Evolutionary conservation across 352 stramenopile genomes (phyloP), one percentile per base, ranked within the genome.

Genomic region (Thalassiosira pacifica): DNA sequence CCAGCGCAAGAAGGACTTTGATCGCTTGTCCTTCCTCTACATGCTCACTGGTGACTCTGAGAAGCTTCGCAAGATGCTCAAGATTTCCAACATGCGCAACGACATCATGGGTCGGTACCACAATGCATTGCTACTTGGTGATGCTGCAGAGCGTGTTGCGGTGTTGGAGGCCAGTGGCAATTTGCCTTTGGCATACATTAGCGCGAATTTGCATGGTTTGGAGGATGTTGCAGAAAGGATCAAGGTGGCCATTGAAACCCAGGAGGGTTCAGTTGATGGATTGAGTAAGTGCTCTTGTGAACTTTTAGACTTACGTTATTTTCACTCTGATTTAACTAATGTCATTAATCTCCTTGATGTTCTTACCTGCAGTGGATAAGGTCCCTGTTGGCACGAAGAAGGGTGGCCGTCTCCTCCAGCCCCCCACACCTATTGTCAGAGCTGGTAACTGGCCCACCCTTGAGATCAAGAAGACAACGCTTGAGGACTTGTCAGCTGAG

Each of bases 51-150:
- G 98, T 70, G 98, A 99, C 91, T 97, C 95, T 48, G 98, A 99
- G 77, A 99, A 99, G 92, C 95, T 99, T 11, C 95, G 97, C 79
- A 99, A 99, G 93, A 99, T 99, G 98, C 94, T 99, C 73, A 99
- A 99, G 91, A 99, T 99, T 66, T 97, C 98, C 3, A 97, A 99
- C 88, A 97, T 99, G 87, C 95, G 97, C 69, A 96, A 97, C 79
- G 98, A 99, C 87, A 98, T 99, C 76, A 99, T 99, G 97, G 97
- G 96, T 27, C 96, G 97, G 61, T 99, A 99, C 90, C 97, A 99
- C 93, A 99, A 99, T 90, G 97, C 97, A 5, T 91, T 99, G 8
- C 98, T 99, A 80, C 93, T 99, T 29, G 98, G 98, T 53, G 97
- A 99, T 89, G 97, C 98, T 19, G 93, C 97, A 0, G 97, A 99